A percentile compares a stretch with the other conserved stretches of the same genome.
These are phyloP conservation scores for Eragrostis curvula DNA, from an alignment of 176 grass and related monocot genomes.

Conservation along the genomic window DNA sequence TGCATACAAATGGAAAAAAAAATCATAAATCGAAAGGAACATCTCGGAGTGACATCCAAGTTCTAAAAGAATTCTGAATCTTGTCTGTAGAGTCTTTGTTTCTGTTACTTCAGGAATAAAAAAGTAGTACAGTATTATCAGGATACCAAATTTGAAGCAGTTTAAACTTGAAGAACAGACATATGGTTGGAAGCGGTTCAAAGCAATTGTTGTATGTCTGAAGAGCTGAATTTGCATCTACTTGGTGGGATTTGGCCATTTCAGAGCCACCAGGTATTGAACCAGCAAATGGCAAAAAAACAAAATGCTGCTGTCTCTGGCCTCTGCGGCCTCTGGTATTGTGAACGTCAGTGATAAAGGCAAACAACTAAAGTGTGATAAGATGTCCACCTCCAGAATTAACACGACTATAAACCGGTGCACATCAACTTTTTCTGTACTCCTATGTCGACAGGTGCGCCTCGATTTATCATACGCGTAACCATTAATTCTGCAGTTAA, in stretches of 20 bases:
- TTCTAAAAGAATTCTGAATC: background rate
- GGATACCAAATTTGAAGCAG: background rate
- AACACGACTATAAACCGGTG: conserved; percentile 1
- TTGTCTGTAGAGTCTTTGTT: background rate
- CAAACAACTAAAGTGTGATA: conserved; percentile 8
- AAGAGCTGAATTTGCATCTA: background rate
- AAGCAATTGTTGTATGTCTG: background rate
- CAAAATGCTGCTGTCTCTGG: conserved; percentile 1
- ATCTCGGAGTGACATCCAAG: background rate
- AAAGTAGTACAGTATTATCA: background rate
- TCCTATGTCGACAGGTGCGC: conserved; percentile 7
- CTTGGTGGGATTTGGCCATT: background rate
- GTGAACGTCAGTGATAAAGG: background rate
- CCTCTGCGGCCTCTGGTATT: background rate
- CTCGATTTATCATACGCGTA: conserved; percentile 12
- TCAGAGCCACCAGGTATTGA: background rate
- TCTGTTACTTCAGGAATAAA: background rate
- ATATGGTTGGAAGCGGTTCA: background rate
- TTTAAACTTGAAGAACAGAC: background rate
- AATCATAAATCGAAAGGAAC: background rate
- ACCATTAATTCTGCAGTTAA: conserved; percentile 20
- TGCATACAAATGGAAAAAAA: too few species aligned
- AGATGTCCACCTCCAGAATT: conserved; percentile 37
- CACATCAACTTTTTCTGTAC: conserved; percentile 26
- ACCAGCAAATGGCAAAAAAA: background rate